Conservation (phyloP, 2,329 filamentous ascomycete genomes). For the Onygenales sp. region DNA sequence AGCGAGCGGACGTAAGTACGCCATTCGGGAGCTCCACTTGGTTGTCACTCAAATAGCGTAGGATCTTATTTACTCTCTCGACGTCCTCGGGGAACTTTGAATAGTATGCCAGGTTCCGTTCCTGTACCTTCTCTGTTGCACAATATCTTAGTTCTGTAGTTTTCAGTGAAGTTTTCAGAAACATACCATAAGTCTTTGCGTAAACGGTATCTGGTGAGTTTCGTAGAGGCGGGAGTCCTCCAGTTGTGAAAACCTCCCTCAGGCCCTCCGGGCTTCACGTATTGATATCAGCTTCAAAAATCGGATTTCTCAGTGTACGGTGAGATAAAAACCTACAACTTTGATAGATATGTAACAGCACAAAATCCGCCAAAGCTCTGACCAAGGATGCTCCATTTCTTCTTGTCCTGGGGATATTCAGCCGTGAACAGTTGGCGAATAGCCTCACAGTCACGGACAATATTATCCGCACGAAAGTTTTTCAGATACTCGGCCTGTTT, state of each 20-base stretch:
- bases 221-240: constrained; percentile 71
- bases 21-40: constrained; percentile 64
- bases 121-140: constrained; percentile 46
- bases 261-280: constrained; percentile 57
- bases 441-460: constrained; percentile 82
- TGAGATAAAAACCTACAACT: constrained; percentile 41
- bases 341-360: constrained; percentile 70
- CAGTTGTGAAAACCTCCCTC: constrained; percentile 73
- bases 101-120: constrained; percentile 73
- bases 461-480: constrained; percentile 79
- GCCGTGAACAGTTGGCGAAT: constrained; percentile 65
- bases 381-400: constrained; percentile 77
- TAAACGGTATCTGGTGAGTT: constrained; percentile 68
- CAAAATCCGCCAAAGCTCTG: constrained; percentile 93
- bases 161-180: not conserved
- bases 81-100: constrained; percentile 76
- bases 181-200: constrained; percentile 50
- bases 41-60: constrained; percentile 53
- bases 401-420: constrained; percentile 58
- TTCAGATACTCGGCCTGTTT: constrained; percentile 74
- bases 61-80: constrained; percentile 55
- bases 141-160: not conserved
- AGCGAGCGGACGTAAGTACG: constrained; percentile 59
- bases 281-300: not conserved
- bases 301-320: not conserved